These are phyloP conservation scores for Chlorencoelia australis DNA, from an alignment of 2,329 filamentous ascomycete species.

Conservation along the genomic window DNA sequence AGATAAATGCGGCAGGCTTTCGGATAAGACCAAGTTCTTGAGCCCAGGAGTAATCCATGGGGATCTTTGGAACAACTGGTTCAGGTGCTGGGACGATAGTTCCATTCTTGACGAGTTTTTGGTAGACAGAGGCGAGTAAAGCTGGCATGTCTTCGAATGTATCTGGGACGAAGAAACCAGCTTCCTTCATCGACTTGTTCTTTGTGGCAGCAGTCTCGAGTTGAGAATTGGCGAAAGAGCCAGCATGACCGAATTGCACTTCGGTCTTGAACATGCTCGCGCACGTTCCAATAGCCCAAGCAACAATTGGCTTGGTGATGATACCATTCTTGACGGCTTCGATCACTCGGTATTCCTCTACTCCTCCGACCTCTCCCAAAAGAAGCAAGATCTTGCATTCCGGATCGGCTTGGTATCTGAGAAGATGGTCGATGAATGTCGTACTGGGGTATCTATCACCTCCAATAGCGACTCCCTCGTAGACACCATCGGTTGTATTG, in stretches of 20 bases:
- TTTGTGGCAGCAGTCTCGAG: slow-evolving; percentile 94
- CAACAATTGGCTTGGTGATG: slow-evolving; percentile 98
- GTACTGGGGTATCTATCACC: slow-evolving; percentile 98
- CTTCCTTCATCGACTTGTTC: slow-evolving; percentile 95
- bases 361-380: slow-evolving; percentile 96
- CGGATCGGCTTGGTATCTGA: slow-evolving; percentile 92
- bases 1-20: slow-evolving; percentile 99
- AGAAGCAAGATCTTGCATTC: slow-evolving; percentile 96
- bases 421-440: slow-evolving; percentile 97
- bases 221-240: slow-evolving; percentile 97
- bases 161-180: slow-evolving; percentile 86
- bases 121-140: slow-evolving; percentile 71
- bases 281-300: slow-evolving; percentile 98
- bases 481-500: slow-evolving; percentile 93
- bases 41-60: slow-evolving; percentile 98
- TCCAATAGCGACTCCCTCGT: slow-evolving; percentile 98
- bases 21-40: slow-evolving; percentile 98
- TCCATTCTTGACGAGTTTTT: slow-evolving; percentile 75
- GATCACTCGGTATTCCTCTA: slow-evolving; percentile 99
- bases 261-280: slow-evolving; percentile 99
- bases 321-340: slow-evolving; percentile 89
- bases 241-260: slow-evolving; percentile 98
- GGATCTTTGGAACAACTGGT: slow-evolving; percentile 95
- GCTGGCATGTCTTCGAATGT: slow-evolving; percentile 93
- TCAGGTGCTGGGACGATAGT: slow-evolving; percentile 79